A percentile compares a stretch with the other conserved stretches of the same genome.
Evolutionary conservation across 208 protist genomes (phyloP).

Genomic region (Blechomonas ayalai): DNA sequence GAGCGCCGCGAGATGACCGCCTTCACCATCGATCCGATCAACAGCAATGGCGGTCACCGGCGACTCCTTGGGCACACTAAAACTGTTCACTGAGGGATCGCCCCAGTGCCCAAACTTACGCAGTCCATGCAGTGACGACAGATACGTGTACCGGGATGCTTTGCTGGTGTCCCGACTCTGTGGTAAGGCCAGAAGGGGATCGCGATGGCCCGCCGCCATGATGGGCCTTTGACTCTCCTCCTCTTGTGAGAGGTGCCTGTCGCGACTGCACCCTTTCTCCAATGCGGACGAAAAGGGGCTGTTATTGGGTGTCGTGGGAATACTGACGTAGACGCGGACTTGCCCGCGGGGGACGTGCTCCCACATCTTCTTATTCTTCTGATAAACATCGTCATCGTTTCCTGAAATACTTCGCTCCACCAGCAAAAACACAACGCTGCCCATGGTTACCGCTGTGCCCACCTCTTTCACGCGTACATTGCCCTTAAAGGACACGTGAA

Average conservation of each 20-base stretch:
- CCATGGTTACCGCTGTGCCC: slow-evolving; percentile 24
- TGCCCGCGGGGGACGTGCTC: slow-evolving; percentile 71
- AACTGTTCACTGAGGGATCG: slow-evolving; percentile 22
- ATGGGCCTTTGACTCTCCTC: too few relatives aligned
- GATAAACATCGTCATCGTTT: slow-evolving; percentile 59
- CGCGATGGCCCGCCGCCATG: too few relatives aligned
- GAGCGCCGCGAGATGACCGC: slow-evolving; percentile 55
- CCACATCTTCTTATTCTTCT: slow-evolving; percentile 64
- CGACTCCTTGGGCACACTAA: slow-evolving; percentile 22
- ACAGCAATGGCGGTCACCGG: slow-evolving; percentile 26
- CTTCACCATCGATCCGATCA: slow-evolving; percentile 66
- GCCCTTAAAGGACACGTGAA: slow-evolving; percentile 38
- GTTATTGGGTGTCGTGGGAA: too few relatives aligned
- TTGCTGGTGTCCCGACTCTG: too few relatives aligned
- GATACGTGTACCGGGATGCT: slow-evolving; percentile 3
- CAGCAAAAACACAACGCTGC: slow-evolving; percentile 36
- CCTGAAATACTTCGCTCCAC: slow-evolving; percentile 52
- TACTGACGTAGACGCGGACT: slow-evolving; percentile 57
- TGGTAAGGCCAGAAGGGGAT: too few relatives aligned
- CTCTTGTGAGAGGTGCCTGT: too few relatives aligned
- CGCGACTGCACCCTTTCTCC: too few relatives aligned
- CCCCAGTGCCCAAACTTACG: slow-evolving; percentile 69
- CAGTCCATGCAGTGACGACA: slow-evolving; percentile 40
- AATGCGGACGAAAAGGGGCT: too few relatives aligned
- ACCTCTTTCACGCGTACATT: slow-evolving; percentile 54